These are phyloP conservation scores for Tolypocladium guangdongense DNA, from an alignment of 2,329 filamentous ascomycete species.

Conservation along the genomic window DNA sequence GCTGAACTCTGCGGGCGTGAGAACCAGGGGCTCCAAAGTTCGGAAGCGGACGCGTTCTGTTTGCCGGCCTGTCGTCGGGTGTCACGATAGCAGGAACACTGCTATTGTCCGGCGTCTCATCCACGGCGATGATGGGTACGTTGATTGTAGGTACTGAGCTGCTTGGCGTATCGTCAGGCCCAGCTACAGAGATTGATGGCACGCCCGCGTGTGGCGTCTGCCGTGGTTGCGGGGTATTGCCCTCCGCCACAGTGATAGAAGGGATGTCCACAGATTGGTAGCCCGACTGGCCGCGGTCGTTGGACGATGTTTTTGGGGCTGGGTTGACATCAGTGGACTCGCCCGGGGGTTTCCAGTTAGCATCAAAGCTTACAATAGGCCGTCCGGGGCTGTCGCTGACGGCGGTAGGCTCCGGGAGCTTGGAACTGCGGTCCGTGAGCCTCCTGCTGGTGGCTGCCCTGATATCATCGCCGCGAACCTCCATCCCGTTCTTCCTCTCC, in stretches of 20 bases:
- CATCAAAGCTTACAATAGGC: slow-evolving; percentile 95
- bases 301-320: slow-evolving; percentile 17
- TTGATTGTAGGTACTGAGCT: slow-evolving; percentile 24
- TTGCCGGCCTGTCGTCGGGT: slow-evolving; percentile 26
- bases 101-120: slow-evolving; percentile 21
- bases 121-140: slow-evolving; percentile 40
- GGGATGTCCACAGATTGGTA: slow-evolving; percentile 32
- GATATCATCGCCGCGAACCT: slow-evolving; percentile 80
- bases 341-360: slow-evolving; percentile 66
- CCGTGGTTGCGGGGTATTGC: slow-evolving; percentile 23
- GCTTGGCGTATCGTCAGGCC: slow-evolving; percentile 11
- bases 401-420: slow-evolving; percentile 76
- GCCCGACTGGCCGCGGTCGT: slow-evolving; percentile 9
- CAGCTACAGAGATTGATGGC: slow-evolving; percentile 26
- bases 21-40: slow-evolving; percentile 27
- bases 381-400: slow-evolving; percentile 85
- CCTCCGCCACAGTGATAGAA: slow-evolving; percentile 44
- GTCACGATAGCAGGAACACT: slow-evolving; percentile 34
- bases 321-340: slow-evolving; percentile 56
- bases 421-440: slow-evolving; percentile 74
- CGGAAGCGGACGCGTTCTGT: slow-evolving; percentile 27
- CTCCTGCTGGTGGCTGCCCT: slow-evolving; percentile 82
- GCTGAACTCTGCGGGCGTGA: slow-evolving; percentile 24
- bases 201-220: slow-evolving; percentile 16
- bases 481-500: slow-evolving; percentile 64